A percentile compares a stretch with the other conserved stretches of the same genome.
phyloP scores from a whole-genome alignment of 768 basidiomycete genomes.

The Sporobolomyces roseus region DNA sequence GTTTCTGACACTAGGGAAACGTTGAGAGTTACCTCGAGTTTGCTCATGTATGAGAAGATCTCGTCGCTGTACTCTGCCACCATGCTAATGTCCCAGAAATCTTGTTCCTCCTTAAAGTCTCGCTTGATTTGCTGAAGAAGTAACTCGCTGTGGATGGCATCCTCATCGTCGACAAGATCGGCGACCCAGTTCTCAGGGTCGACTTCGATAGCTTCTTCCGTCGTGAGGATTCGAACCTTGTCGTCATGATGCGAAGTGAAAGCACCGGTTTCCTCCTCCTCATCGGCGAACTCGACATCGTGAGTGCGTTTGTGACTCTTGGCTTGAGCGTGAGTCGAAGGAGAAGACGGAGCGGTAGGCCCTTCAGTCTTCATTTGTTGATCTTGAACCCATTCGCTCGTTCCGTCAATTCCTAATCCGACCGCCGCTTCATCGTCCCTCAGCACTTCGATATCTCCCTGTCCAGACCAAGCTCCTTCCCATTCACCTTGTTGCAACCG shows the following conservation, averaged over 20 bases:
- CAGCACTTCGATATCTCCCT: background rate
- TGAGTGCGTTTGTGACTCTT: conserved; percentile 26
- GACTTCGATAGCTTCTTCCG: conserved; percentile 39
- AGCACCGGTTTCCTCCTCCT: conserved; percentile 11
- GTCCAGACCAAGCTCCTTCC: conserved; percentile 14
- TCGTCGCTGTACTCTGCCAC: conserved; percentile 98
- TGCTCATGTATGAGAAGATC: conserved; percentile 92
- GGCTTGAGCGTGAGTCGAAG: conserved; percentile 5
- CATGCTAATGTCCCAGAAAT: conserved; percentile 84
- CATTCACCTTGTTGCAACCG: conserved; percentile 33
- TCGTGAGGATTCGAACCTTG: conserved; percentile 38
- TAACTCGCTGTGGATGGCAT: conserved; percentile 45
- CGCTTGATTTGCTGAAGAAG: conserved; percentile 65
- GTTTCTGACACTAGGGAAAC: no score
- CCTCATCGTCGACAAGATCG: conserved; percentile 46
- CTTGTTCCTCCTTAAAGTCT: conserved; percentile 66
- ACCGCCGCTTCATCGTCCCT: conserved; percentile 11
- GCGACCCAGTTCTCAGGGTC: conserved; percentile 52
- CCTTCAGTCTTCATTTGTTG: conserved; percentile 30
- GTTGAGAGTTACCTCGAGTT: conserved; percentile 71
- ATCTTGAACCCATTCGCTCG: conserved; percentile 12
- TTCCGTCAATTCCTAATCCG: conserved; percentile 23
- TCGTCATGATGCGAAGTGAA: conserved; percentile 25
- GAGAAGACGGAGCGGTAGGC: conserved; percentile 7
- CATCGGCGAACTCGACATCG: conserved; percentile 31